Evolutionary conservation across 441 rosid species (phyloP).

Genomic region (Populus trichocarpa): DNA sequence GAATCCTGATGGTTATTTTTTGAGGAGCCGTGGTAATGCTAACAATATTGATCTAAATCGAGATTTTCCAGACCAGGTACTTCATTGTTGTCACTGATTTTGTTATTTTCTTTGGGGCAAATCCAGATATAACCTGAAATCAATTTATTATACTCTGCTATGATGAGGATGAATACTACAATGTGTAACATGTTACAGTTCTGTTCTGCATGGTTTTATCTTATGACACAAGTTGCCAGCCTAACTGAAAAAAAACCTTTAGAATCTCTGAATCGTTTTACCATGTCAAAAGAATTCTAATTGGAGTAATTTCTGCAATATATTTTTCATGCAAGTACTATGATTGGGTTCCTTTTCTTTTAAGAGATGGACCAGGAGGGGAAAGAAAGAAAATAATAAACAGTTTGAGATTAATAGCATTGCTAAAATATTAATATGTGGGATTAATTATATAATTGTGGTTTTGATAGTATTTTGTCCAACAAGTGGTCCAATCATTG

Average conservation of each 20-base stretch:
- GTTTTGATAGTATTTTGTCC: not conserved
- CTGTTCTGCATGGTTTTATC: not conserved
- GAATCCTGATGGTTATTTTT: conserved; percentile 94
- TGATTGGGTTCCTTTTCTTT: not conserved
- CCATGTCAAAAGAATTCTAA: not conserved
- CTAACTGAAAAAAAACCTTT: not conserved
- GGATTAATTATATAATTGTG: not conserved
- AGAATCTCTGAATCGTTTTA: not conserved
- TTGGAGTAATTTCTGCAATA: not conserved
- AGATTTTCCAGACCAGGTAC: conserved; percentile 99
- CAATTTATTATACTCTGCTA: not conserved
- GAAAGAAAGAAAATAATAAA: not conserved
- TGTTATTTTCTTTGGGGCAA: not conserved
- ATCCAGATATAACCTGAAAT: conserved; percentile 14
- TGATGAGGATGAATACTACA: not conserved
- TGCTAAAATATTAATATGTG: not conserved
- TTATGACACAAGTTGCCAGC: not conserved
- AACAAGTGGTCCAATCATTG: not conserved
- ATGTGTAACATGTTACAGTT: not conserved
- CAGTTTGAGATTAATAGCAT: not conserved
- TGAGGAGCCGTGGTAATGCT: conserved; percentile 78
- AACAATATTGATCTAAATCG: conserved; percentile 87
- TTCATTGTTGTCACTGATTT: conserved; percentile 10
- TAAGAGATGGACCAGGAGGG: not conserved
- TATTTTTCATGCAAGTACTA: not conserved